These are phyloP conservation scores for Diutina siamensis DNA, from an alignment of 1,139 yeast genomes.

Conservation along the genomic window DNA sequence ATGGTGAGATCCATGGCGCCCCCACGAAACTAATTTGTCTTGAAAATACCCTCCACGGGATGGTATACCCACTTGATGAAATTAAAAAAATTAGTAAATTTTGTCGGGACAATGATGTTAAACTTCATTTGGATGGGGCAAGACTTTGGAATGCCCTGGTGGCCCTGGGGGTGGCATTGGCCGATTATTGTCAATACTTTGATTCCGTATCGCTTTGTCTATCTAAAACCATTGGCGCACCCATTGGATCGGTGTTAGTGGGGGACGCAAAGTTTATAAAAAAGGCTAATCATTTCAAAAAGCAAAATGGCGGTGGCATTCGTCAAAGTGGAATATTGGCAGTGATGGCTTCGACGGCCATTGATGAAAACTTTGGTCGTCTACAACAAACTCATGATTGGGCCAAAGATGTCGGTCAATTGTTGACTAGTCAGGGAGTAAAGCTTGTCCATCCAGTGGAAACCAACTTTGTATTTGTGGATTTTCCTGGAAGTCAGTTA, in stretches of 20 bases:
- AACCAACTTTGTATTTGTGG: conserved; percentile 32
- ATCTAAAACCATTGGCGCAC: conserved; percentile 36
- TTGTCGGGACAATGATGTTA: conserved; percentile 22
- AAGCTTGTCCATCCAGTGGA: conserved; percentile 28
- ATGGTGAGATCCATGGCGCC: conserved; percentile 36
- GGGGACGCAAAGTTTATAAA: conserved; percentile 20
- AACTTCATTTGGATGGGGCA: conserved; percentile 36
- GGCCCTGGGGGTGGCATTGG: conserved; percentile 27
- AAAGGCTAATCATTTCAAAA: conserved; percentile 36
- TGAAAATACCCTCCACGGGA: conserved; percentile 37
- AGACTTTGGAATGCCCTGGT: conserved; percentile 36
- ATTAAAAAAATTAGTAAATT: conserved; percentile 26
- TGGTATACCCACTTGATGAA: conserved; percentile 32
- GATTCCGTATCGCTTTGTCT: conserved; percentile 36
- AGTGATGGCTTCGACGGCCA: conserved; percentile 30
- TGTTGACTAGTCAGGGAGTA: conserved; percentile 12
- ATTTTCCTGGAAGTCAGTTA: conserved; percentile 20
- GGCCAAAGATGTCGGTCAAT: conserved; percentile 11
- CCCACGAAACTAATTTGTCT: conserved; percentile 36
- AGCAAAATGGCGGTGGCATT: conserved; percentile 38
- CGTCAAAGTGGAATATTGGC: conserved; percentile 35
- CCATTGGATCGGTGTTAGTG: conserved; percentile 34
- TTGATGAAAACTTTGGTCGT: conserved; percentile 26
- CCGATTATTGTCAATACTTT: conserved; percentile 28
- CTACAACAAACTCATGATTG: conserved; percentile 12